Evolutionary conservation across 2,329 filamentous ascomycete genomes (phyloP).

Genomic region (Colletotrichum plurivorum): DNA sequence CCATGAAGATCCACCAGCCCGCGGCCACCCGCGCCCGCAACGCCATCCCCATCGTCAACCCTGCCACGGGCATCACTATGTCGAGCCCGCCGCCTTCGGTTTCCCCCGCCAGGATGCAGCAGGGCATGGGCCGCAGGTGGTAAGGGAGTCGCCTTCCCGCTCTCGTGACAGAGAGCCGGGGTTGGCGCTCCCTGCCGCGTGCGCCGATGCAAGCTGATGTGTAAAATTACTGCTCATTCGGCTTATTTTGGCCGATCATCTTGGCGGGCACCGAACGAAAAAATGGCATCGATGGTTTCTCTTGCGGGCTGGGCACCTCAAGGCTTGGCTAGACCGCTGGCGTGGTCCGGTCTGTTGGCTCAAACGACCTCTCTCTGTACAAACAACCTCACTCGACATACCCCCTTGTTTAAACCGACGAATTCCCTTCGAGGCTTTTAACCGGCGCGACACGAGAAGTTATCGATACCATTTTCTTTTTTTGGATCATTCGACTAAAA

Average conservation of each 20-base stretch:
- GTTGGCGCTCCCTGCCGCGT: conserved; percentile 52
- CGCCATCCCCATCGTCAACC: conserved; percentile 98
- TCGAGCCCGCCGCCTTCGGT: conserved; percentile 87
- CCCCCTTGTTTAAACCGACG: conserved; percentile 51
- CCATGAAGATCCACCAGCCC: conserved; percentile 90
- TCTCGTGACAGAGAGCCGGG: conserved; percentile 50
- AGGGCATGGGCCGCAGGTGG: conserved; percentile 68
- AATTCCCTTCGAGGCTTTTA: conserved; percentile 45
- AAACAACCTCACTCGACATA: conserved; percentile 66
- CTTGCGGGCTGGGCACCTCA: conserved; percentile 55
- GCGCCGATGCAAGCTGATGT: conserved; percentile 54
- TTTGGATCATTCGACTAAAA: conserved; percentile 41
- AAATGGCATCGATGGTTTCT: conserved; percentile 59
- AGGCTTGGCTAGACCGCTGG: conserved; percentile 44
- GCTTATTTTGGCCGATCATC: conserved; percentile 55
- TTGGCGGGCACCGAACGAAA: conserved; percentile 63
- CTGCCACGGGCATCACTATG: conserved; percentile 88
- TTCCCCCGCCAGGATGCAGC: conserved; percentile 74
- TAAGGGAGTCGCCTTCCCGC: conserved; percentile 56
- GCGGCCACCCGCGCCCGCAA: conserved; percentile 91
- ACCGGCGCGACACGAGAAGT: conserved; percentile 57
- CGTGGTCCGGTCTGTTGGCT: conserved; percentile 48
- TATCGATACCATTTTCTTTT: conserved; percentile 61
- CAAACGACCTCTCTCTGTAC: conserved; percentile 54
- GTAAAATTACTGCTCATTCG: conserved; percentile 55